Evolutionary conservation across 2,329 filamentous ascomycete species (phyloP), one percentile per base, ranked within the genome.

Genomic region (Aspergillus uvarum): DNA sequence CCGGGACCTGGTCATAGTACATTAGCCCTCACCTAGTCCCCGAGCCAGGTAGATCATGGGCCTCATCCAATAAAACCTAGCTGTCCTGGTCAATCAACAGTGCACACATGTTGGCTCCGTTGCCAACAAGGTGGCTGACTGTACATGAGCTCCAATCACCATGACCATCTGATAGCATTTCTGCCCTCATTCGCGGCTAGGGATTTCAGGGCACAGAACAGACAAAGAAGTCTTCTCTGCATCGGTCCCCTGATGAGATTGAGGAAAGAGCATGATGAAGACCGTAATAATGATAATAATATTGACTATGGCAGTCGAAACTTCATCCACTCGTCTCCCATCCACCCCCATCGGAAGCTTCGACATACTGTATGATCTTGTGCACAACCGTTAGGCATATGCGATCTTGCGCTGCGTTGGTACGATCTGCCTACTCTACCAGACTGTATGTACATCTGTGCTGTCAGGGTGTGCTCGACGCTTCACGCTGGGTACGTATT

Each of bases 41-140:
- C 4, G 16, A 44, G 16, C 14, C n/a, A 44, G n/a, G 38, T 44
- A 44, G 53, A 47, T 60, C 31, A 51, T 58, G 48, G 58, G 12
- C 35, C 12, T 26, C 59, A 52, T 44, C 62, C 58, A 59, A 63
- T 60, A 44, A 62, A 59, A 58, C 55, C 53, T 22, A 2, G 31
- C 44, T 8, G 16, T 35, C 49, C 29, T 42, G 51, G 55, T 62
- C 60, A 64, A 52, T 63, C 62, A 60, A 29, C 59, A 56, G 52
- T 11, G 63, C 61, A 65, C 65, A 66, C 65, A 66, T 67, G 61
- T 65, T 63, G 61, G 47, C 24, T 60, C 58, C 44, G 54, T 63
- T 61, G 63, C 58, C 61, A 61, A 59, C 62, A 64, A 63, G 61
- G 59, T 63, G 59, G 66, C 63, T 65, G 61, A 66, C 59, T n/a